Evolutionary conservation across 164 flowering plant genomes (phyloP).

Genomic region (Magnolia kwangsiensis): DNA sequence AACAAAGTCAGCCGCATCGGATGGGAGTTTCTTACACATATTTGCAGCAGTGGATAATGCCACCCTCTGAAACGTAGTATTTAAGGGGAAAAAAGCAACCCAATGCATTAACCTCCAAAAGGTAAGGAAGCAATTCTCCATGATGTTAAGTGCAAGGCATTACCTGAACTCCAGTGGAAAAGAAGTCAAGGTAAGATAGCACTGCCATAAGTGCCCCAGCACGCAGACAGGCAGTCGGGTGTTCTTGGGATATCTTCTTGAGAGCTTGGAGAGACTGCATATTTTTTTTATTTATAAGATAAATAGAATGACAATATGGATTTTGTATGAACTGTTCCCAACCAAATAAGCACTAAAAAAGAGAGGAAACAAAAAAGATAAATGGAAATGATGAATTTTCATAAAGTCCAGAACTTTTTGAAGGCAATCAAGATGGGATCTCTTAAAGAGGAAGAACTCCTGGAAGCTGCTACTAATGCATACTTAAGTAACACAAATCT

Average conservation of each 20-base stretch:
- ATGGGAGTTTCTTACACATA: constrained; percentile 98
- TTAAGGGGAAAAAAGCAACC: not conserved
- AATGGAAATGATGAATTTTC: not conserved
- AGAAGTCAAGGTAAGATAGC: constrained; percentile 93
- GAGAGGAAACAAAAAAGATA: not conserved
- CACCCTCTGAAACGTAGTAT: constrained; percentile 57
- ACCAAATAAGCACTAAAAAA: not conserved
- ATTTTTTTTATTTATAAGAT: not conserved
- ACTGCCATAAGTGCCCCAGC: constrained; percentile 99
- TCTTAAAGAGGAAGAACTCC: too few relatives aligned
- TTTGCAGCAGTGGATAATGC: constrained; percentile 99
- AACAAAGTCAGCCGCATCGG: constrained; percentile 99
- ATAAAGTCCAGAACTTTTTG: not conserved
- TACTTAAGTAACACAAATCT: too few relatives aligned
- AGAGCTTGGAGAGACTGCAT: constrained; percentile 95
- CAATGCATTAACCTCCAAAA: not conserved
- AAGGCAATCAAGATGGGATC: not conserved
- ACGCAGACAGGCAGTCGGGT: constrained; percentile 96
- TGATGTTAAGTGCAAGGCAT: not conserved
- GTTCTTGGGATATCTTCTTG: constrained; percentile 97
- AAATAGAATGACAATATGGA: not conserved
- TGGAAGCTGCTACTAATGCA: too few relatives aligned
- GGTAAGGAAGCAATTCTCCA: not conserved
- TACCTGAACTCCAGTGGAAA: constrained; percentile 99
- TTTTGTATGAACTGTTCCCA: not conserved